Conservation (phyloP, 2,329 filamentous ascomycete species). For the Cladosporium austrohemisphaericum region DNA sequence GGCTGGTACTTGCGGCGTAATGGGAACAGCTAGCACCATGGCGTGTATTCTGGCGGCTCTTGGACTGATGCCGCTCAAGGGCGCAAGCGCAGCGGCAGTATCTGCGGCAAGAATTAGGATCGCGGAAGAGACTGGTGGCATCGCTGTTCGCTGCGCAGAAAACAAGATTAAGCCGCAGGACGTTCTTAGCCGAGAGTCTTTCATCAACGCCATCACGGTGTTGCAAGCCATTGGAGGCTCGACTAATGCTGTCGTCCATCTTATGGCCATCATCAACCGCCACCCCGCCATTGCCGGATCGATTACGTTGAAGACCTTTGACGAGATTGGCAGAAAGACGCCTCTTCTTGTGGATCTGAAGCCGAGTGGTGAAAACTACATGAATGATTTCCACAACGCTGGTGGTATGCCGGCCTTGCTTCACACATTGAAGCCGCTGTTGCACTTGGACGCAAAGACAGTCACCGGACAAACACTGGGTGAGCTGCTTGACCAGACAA, state of each 20-base stretch:
- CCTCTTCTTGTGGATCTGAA: conserved; percentile 51
- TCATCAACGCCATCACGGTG: conserved; percentile 45
- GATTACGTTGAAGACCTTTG: conserved; percentile 46
- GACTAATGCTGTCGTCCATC: conserved; percentile 43
- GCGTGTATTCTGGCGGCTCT: conserved; percentile 52
- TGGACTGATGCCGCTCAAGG: conserved; percentile 51
- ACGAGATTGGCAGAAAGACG: conserved; percentile 46
- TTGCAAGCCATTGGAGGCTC: conserved; percentile 46
- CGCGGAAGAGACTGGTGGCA: conserved; percentile 52
- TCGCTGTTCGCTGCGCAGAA: conserved; percentile 44
- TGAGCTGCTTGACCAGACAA: conserved; percentile 39
- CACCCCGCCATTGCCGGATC: conserved; percentile 46
- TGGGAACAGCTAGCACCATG: conserved; percentile 58
- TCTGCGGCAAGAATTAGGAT: conserved; percentile 50
- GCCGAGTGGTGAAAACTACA: conserved; percentile 52
- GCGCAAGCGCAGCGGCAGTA: conserved; percentile 52
- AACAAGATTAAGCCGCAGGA: conserved; percentile 40
- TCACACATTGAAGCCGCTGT: conserved; percentile 44
- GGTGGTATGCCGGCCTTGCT: conserved; percentile 50
- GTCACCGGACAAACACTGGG: conserved; percentile 48
- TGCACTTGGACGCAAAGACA: conserved; percentile 46
- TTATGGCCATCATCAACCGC: conserved; percentile 47
- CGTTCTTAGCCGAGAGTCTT: conserved; percentile 46
- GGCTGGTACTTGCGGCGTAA: conserved; percentile 53
- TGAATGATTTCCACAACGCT: conserved; percentile 53